phyloP scores from a whole-genome alignment of 495 filamentous ascomycete genomes.

The Hyaloscypha bicolor region DNA sequence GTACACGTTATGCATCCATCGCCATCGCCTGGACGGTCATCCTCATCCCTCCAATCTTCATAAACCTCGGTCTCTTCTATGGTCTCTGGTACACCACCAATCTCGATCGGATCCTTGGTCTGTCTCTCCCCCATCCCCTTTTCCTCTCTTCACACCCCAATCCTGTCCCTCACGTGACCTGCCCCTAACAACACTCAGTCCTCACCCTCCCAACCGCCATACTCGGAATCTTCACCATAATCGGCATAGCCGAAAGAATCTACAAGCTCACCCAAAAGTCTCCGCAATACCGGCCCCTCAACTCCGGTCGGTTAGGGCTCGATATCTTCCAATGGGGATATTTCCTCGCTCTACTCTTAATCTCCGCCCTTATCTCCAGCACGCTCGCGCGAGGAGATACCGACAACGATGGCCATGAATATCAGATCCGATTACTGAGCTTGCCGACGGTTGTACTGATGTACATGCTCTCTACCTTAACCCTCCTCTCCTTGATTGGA shows the following conservation, averaged over 20 bases:
- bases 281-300: constrained; percentile 21
- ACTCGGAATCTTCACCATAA: constrained; percentile 25
- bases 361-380: constrained; percentile 24
- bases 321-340: constrained; percentile 31
- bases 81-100: constrained; percentile 26
- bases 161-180: background rate
- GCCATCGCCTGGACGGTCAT: constrained; percentile 28
- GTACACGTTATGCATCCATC: constrained; percentile 22
- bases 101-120: constrained; percentile 23
- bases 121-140: background rate
- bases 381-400: constrained; percentile 23
- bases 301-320: constrained; percentile 10
- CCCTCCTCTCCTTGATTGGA: constrained; percentile 22
- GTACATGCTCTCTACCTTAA: constrained; percentile 28
- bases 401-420: constrained; percentile 23
- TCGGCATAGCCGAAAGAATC: constrained; percentile 23
- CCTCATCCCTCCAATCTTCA: constrained; percentile 26
- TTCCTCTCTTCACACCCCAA: background rate
- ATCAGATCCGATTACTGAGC: constrained; percentile 20
- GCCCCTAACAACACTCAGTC: constrained; percentile 12
- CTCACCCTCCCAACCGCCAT: constrained; percentile 27
- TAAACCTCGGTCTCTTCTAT: constrained; percentile 27
- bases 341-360: constrained; percentile 23
- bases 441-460: constrained; percentile 24
- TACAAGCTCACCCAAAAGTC: constrained; percentile 24